A percentile compares a stretch with the other conserved stretches of the same genome.
These are phyloP conservation scores for Phytopythium cucurbitacearum DNA, from an alignment of 352 stramenopile species.

Conservation along the genomic window DNA sequence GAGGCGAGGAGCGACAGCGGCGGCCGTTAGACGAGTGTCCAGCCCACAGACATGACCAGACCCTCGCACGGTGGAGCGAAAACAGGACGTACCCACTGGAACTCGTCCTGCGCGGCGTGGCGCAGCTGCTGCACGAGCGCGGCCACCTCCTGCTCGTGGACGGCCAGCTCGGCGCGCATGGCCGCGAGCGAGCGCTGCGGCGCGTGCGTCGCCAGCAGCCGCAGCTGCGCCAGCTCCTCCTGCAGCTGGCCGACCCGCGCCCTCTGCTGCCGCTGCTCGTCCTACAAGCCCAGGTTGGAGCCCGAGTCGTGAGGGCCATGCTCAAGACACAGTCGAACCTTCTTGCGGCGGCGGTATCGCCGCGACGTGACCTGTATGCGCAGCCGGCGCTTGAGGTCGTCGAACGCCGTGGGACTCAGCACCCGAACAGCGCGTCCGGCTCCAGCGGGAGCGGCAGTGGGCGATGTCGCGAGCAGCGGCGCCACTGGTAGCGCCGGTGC, in stretches of 20 bases:
- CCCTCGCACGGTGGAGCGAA: not conserved
- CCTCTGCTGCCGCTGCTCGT: slow-evolving; percentile 8
- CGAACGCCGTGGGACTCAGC: slow-evolving; percentile 17
- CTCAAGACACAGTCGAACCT: slow-evolving; percentile 8
- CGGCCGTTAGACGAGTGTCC: not conserved
- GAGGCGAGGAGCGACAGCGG: not conserved
- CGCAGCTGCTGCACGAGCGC: slow-evolving; percentile 10
- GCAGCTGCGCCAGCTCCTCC: slow-evolving; percentile 11
- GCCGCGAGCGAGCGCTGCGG: slow-evolving; percentile 9
- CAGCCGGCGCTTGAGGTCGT: slow-evolving; percentile 24
- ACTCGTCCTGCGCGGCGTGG: slow-evolving; percentile 14
- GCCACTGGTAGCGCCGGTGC: too few relatives aligned
- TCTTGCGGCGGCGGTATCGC: slow-evolving; percentile 32
- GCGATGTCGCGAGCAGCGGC: not conserved
- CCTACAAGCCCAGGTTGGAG: slow-evolving; percentile 3
- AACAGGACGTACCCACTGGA: slow-evolving; percentile 8
- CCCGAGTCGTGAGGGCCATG: not conserved
- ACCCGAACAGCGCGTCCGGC: slow-evolving; percentile 12
- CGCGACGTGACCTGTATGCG: slow-evolving; percentile 27
- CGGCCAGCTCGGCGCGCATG: slow-evolving; percentile 11
- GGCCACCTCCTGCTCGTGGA: slow-evolving; percentile 12
- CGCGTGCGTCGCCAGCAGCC: slow-evolving; percentile 5
- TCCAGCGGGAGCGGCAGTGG: not conserved
- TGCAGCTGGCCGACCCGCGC: slow-evolving; percentile 6
- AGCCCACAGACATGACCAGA: not conserved